Evolutionary conservation across 306 rosid species (phyloP), one percentile per base, ranked within the genome.

Genomic region (Medicago arabica): DNA sequence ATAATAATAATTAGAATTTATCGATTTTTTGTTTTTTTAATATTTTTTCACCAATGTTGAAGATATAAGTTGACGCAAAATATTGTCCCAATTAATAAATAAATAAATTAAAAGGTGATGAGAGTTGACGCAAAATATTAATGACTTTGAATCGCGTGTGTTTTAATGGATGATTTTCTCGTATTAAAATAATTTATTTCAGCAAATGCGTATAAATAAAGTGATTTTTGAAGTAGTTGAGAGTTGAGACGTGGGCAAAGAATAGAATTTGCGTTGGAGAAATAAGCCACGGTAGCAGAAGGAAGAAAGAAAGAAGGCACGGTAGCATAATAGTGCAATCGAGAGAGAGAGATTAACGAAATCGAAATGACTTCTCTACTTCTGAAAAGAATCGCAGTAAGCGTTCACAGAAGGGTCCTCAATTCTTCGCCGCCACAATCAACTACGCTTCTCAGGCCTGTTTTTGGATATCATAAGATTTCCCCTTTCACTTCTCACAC

Each of bases 401-500:
- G 53, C 66, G 43, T 79, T 2, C 76, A 72, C 57, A 68, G 86
- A 67, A 68, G 86, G 64, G 63, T 82, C 28, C 67, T 91, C 57
- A 85, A 81, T 36, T 81, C 84, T 34, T 10, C 74, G 0, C 13
- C 77, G 17, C 77, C 80, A 47, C 76, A 17, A 11, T 17, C 83
- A 34, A 76, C 9, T 15, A 51, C 78, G 23, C 76, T 36, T 53
- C 50, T 53, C 19, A 55, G 60, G 53, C 81, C 87, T 62, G 74
- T 21, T 68, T 57, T 53, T 36, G 15, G 60, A 11, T 34, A 70
- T n/a, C 71, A 53, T 31, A 36, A 8, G 4, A n/a, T 74, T 79
- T 47, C 83, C 51, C 78, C 80, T 60, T 85, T 76, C 82, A 74
- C 83, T 9, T 82, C 90, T 6, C 81, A 70, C 9, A 15, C 61